Percentiles rank a stretch among this genome's conserved stretches.
Evolutionary conservation across 2,329 filamentous ascomycete genomes (phyloP).

Genomic region (Gnomoniopsis smithogilvyi): DNA sequence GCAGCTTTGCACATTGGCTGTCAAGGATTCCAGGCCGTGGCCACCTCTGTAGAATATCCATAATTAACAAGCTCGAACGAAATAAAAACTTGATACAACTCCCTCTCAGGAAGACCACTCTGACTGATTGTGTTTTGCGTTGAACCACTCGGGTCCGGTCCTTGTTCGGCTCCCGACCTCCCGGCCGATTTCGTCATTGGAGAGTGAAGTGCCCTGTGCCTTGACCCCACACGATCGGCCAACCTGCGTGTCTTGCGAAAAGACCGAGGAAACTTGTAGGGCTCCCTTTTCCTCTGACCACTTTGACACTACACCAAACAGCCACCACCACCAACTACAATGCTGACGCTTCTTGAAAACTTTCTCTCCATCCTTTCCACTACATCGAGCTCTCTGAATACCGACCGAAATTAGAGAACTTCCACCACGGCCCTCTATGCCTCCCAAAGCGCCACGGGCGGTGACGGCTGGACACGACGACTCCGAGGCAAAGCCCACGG

Average conservation of each 20-base stretch:
- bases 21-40: too few relatives aligned
- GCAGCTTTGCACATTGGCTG: too few relatives aligned
- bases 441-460: slow-evolving; percentile 39
- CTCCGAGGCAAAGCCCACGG: slow-evolving; percentile 38
- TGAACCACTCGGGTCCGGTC: neutral
- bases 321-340: neutral
- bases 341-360: neutral
- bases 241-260: neutral
- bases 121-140: neutral
- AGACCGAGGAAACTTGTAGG: neutral
- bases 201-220: neutral
- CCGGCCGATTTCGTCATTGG: too few relatives aligned
- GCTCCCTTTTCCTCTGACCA: neutral
- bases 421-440: neutral
- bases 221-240: slow-evolving; percentile 3
- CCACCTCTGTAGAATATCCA: too few relatives aligned
- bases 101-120: too few relatives aligned
- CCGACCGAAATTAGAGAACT: neutral
- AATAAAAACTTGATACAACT: too few relatives aligned
- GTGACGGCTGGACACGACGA: slow-evolving; percentile 33
- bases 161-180: neutral
- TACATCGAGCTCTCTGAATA: neutral
- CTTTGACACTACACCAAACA: neutral
- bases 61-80: too few relatives aligned
- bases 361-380: neutral